Evolutionary conservation across 2,329 filamentous ascomycete species (phyloP).

Genomic region (Aspergillus sp.): DNA sequence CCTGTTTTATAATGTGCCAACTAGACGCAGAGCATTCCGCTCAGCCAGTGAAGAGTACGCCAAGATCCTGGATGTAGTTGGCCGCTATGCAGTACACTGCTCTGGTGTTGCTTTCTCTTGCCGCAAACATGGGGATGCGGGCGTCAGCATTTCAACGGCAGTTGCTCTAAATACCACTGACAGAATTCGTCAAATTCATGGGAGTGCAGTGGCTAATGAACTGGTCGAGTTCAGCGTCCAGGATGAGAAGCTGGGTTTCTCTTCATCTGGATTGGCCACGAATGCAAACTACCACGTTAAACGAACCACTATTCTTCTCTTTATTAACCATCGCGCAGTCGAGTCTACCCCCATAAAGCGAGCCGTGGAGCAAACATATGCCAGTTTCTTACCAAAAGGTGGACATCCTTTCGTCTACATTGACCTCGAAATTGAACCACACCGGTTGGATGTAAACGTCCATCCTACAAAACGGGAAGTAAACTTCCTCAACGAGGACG

Average conservation of each 20-base stretch:
- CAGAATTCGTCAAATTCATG: slow-evolving; percentile 87
- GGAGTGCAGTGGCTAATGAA: slow-evolving; percentile 80
- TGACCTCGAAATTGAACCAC: slow-evolving; percentile 87
- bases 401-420: slow-evolving; percentile 94
- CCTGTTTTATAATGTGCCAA: slow-evolving; percentile 94
- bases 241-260: slow-evolving; percentile 81
- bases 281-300: slow-evolving; percentile 96
- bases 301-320: slow-evolving; percentile 80
- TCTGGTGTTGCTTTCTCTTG: slow-evolving; percentile 90
- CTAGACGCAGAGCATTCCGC: slow-evolving; percentile 81
- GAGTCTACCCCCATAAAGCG: slow-evolving; percentile 88
- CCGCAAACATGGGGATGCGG: slow-evolving; percentile 90
- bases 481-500: slow-evolving; percentile 95
- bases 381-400: slow-evolving; percentile 83
- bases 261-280: slow-evolving; percentile 74
- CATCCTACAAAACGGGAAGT: slow-evolving; percentile 97
- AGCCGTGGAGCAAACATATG: slow-evolving; percentile 86
- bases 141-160: slow-evolving; percentile 77
- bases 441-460: slow-evolving; percentile 92
- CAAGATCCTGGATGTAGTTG: slow-evolving; percentile 94
- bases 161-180: slow-evolving; percentile 71
- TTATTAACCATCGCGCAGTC: slow-evolving; percentile 95
- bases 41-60: slow-evolving; percentile 94
- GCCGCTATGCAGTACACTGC: slow-evolving; percentile 91
- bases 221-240: slow-evolving; percentile 72